Base-by-base conservation (phyloP, 148 eudicot species). In the Fagopyrum homotropicum region DNA sequence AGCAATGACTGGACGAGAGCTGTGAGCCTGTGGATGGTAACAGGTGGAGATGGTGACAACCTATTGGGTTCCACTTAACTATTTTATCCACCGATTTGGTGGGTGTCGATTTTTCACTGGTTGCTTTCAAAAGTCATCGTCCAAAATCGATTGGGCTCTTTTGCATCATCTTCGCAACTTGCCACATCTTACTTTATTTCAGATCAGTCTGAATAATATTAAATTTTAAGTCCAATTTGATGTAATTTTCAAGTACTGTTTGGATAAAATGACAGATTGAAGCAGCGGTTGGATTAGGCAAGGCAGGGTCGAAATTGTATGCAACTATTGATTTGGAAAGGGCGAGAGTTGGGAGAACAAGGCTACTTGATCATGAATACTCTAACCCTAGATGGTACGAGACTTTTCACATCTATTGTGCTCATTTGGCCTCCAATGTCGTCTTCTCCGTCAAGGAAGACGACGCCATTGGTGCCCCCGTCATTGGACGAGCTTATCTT, bases 321-420 rank as follows among this genome's bases (percentile, higher is more conserved):
- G 84, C 83, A 15, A 75, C 89, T 4, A 75, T 86, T 6, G 89
- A 86, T 60, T 59, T 84, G 29, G 89, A 86, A 56, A 81, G 78
- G 60, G 86, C 87, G 8, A 79, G 86, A 57, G 84, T 82, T 15
- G 86, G 87, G 14, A 79, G 89, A 22, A 86, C 89, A 63, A 84
- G 79, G 66, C 73, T 86, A 14, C 22, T 86, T 16, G 77, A 59
- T 6, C 72, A 79, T 29, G 79, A 76, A 10, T 81, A 77, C 49
- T 46, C 83, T 0, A 86, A 84, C 73, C 89, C 87, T 7, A 59
- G 84, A 35, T 86, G 89, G 89, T 84, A 84, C 22, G 87, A 86
- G 74, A 79, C 82, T 9, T 84, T 86, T 51, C 89, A 86, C 86
- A 82, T 86, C 51, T 82, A 77, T 49, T 80, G 84, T n/a, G 89